Percentiles rank a stretch among this genome's conserved stretches.
Evolutionary conservation across 495 filamentous ascomycete species (phyloP).

Genomic region (Cercophora scortea): DNA sequence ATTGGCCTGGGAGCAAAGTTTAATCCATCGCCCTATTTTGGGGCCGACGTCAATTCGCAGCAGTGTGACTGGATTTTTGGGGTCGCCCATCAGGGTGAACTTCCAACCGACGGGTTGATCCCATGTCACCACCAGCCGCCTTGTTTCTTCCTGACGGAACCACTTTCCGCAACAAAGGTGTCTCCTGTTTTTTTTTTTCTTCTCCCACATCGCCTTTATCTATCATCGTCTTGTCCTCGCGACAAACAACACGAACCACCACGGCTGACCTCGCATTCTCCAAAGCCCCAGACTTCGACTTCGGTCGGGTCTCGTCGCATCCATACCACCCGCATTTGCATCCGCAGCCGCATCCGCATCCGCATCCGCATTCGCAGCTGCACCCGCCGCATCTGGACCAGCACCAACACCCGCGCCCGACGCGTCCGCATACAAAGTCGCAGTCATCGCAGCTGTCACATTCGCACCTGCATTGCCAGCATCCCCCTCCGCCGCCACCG

Average conservation of each 20-base stretch:
- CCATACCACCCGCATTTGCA: conserved; percentile 14
- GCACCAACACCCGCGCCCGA: too few relatives aligned
- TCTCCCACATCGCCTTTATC: background rate
- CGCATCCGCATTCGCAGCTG: conserved; percentile 11
- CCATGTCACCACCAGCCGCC: conserved; percentile 17
- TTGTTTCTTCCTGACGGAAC: conserved; percentile 4
- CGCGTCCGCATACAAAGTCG: too few relatives aligned
- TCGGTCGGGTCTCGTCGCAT: too few relatives aligned
- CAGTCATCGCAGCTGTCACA: too few relatives aligned
- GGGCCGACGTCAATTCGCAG: background rate
- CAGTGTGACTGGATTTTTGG: background rate
- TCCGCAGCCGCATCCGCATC: conserved; percentile 1
- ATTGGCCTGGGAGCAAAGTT: conserved; percentile 11
- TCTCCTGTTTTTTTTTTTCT: conserved; percentile 2
- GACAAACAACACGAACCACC: background rate
- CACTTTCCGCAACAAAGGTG: conserved; percentile 13
- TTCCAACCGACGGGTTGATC: conserved; percentile 1
- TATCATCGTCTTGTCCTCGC: background rate
- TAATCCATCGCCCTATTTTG: background rate
- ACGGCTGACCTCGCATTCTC: conserved; percentile 16
- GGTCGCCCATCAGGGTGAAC: background rate
- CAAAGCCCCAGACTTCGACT: background rate
- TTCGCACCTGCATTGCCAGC: too few relatives aligned
- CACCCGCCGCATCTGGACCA: conserved; percentile 6
- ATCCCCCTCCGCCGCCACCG: too few relatives aligned